These are phyloP conservation scores for Chaetomium cochliodes DNA, from an alignment of 495 filamentous ascomycete genomes.

Conservation along the genomic window DNA sequence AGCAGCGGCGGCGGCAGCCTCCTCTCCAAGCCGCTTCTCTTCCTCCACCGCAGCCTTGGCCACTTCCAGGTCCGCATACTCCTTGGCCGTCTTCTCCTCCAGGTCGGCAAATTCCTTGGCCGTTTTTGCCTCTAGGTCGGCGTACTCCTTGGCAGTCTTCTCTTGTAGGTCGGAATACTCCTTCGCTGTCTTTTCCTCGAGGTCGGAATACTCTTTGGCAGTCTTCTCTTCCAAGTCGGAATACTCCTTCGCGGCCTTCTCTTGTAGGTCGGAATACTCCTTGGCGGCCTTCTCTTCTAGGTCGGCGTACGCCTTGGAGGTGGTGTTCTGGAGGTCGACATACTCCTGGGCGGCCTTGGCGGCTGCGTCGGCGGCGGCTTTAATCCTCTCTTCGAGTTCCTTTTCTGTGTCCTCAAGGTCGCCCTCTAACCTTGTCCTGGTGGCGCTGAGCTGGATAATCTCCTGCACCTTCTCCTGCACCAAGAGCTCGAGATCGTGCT, in stretches of 20 bases:
- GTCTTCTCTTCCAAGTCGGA: slow-evolving; percentile 13
- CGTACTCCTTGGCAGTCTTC: slow-evolving; percentile 11
- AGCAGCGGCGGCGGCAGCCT: slow-evolving; percentile 34
- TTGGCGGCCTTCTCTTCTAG: slow-evolving; percentile 15
- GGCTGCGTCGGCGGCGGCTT: slow-evolving; percentile 24
- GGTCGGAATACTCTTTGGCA: slow-evolving; percentile 13
- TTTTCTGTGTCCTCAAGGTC: slow-evolving; percentile 32
- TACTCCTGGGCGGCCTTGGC: slow-evolving; percentile 26
- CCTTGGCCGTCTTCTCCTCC: slow-evolving; percentile 17
- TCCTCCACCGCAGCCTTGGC: slow-evolving; percentile 31
- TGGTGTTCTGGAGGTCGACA: slow-evolving; percentile 12
- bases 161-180: slow-evolving; percentile 12
- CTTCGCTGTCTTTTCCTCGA: slow-evolving; percentile 9
- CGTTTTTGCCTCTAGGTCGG: slow-evolving; percentile 6
- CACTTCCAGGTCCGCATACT: slow-evolving; percentile 18
- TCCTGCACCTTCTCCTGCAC: slow-evolving; percentile 35
- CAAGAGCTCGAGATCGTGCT: slow-evolving; percentile 33
- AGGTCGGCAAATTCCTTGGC: too few species aligned
- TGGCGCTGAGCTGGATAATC: slow-evolving; percentile 32
- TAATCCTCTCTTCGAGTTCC: slow-evolving; percentile 26
- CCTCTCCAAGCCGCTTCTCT: slow-evolving; percentile 29
- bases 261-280: slow-evolving; percentile 20
- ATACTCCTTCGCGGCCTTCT: slow-evolving; percentile 18
- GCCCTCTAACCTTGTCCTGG: slow-evolving; percentile 27
- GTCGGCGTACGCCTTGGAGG: slow-evolving; percentile 21